These are phyloP conservation scores for Kodamaea laetipori DNA, from an alignment of 805 yeast species.

Conservation along the genomic window DNA sequence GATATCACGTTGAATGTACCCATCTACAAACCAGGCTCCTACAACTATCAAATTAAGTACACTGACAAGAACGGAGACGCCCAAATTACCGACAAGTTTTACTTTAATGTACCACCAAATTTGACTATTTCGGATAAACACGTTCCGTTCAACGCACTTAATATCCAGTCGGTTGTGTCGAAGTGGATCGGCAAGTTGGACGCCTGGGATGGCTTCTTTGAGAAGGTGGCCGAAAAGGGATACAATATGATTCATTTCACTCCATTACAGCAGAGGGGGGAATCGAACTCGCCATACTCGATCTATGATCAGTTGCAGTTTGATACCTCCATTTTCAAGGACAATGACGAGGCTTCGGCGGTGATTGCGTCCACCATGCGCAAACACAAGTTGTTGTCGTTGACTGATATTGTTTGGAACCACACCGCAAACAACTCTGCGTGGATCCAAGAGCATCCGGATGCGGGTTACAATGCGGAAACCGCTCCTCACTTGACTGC, in stretches of 20 bases:
- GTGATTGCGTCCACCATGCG: slow-evolving; percentile 53
- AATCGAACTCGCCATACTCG: slow-evolving; percentile 90
- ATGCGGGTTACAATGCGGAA: slow-evolving; percentile 78
- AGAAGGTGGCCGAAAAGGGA: slow-evolving; percentile 66
- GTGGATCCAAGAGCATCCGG: slow-evolving; percentile 88
- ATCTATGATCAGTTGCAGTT: slow-evolving; percentile 81
- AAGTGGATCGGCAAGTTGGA: slow-evolving; percentile 81
- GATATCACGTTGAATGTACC: slow-evolving; percentile 64
- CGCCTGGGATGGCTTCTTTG: slow-evolving; percentile 70
- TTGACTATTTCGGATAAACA: slow-evolving; percentile 56
- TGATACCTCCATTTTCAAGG: slow-evolving; percentile 65
- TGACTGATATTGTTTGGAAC: slow-evolving; percentile 92
- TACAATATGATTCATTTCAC: slow-evolving; percentile 97
- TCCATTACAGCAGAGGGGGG: slow-evolving; percentile 88
- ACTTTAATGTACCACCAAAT: slow-evolving; percentile 81
- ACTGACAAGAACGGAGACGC: slow-evolving; percentile 28
- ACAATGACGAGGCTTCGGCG: slow-evolving; percentile 52
- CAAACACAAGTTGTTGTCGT: slow-evolving; percentile 60
- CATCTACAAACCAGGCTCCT: slow-evolving; percentile 76
- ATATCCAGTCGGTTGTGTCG: slow-evolving; percentile 82
- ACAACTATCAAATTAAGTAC: slow-evolving; percentile 69
- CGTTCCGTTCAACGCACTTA: slow-evolving; percentile 74
- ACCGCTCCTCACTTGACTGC: slow-evolving; percentile 89
- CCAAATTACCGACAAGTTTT: slow-evolving; percentile 56
- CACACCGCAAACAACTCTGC: slow-evolving; percentile 90